phyloP scores from a whole-genome alignment of 1,139 yeast species.

The Hemisphaericaspora lyxosophila region DNA sequence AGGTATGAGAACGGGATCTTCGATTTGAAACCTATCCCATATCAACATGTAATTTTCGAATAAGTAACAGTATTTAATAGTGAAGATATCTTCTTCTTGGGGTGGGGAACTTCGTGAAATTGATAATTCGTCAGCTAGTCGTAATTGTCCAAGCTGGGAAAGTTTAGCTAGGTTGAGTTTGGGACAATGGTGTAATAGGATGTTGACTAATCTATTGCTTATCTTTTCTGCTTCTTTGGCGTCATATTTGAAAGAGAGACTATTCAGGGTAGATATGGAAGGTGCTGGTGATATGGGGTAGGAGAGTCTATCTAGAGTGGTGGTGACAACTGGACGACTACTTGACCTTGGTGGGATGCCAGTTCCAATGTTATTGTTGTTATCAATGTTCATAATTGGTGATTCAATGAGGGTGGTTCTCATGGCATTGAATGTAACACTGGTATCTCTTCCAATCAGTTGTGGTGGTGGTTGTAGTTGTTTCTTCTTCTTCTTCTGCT shows the following conservation, averaged over 20 bases:
- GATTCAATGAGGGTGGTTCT: conserved; percentile 1
- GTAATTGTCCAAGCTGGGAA: conserved; percentile 33
- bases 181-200: conserved; percentile 25
- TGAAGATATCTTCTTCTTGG: conserved; percentile 11
- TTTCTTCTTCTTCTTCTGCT: conserved; percentile 2
- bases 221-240: conserved; percentile 24
- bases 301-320: conserved; percentile 4
- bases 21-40: conserved; percentile 15
- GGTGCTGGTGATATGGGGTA: conserved; percentile 22
- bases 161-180: conserved; percentile 26
- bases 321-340: background rate
- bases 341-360: background rate
- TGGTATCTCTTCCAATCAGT: background rate
- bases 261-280: conserved; percentile 20
- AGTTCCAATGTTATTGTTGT: background rate
- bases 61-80: conserved; percentile 25
- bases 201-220: conserved; percentile 30
- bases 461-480: background rate
- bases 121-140: conserved; percentile 37
- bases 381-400: background rate
- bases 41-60: conserved; percentile 35
- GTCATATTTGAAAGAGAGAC: conserved; percentile 21
- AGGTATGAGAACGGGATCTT: conserved; percentile 9
- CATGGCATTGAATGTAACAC: conserved; percentile 3
- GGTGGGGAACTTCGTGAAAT: conserved; percentile 14